Base-by-base conservation (phyloP, 352 stramenopile species). In the Globisporangium apiculatum region DNA sequence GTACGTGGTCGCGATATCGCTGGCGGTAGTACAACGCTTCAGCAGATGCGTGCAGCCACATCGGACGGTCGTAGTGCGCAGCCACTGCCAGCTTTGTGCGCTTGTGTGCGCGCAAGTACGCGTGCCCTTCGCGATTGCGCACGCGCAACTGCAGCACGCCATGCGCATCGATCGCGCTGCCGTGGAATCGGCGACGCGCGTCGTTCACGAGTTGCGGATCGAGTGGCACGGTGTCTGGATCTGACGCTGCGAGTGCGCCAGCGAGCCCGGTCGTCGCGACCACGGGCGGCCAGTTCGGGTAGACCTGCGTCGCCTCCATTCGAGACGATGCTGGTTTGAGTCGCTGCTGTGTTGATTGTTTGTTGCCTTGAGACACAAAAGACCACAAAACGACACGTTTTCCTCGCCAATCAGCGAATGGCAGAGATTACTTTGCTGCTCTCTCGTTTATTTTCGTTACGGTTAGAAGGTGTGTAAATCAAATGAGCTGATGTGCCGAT, bases 251-350 rank as follows among this genome's bases (percentile, higher is more conserved):
- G 59, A 89, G 48, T 8, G 73, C 53, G n/a, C 76, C 77, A 6
- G 68, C 65, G n/a, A 89, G 64, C 17, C 81, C 81, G 46, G 63
- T 71, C 41, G 66, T 63, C 12, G 75, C 66, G 43, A 89, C 62
- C 60, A 76, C 69, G 2, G 79, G 75, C 60, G 69, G 65, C 58
- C 67, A 73, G 47, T 87, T 79, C 54, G 81, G 69, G 58, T 86
- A 88, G 49, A 76, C 63, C 12, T 55, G 40, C 36, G 73, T 79
- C 14, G 76, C 79, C 42, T 91, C 73, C 81, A 91, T 89, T 56
- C 40, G 40, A 43, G 11, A 24, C 18, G 40, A 12, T 43, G 40
- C 11, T 43, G 40, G 11, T 43, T 7, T 43, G 40, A 43, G 11
- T 12, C 7, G 40, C 40, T 43, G 40, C 11, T 43, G 18, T 2